Base-by-base conservation (phyloP, 441 rosid species). In the Theobroma grandiflorum region DNA sequence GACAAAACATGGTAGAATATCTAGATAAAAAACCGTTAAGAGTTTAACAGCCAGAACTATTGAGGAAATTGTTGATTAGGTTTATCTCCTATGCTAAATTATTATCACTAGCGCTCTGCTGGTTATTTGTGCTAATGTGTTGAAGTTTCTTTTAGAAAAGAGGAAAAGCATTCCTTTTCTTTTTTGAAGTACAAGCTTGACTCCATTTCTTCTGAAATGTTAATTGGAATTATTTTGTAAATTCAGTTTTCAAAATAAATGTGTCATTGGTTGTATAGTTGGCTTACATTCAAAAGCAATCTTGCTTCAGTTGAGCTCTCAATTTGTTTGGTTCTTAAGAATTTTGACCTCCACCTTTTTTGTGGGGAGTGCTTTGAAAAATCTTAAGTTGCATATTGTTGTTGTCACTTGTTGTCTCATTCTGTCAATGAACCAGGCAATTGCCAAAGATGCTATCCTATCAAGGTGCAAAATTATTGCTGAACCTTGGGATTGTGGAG, bases 401-500 rank as follows among this genome's bases (percentile, higher is more conserved):
- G 31, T 72, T 37, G 31, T 64, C 47, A 37, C 37, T 76, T 76
- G 18, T 33, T 4, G 4, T 26, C 33, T 62, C 11, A 63, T 76
- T 76, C 35, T 69, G 45, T 78, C 79, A 63, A 71, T 78, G 80
- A 57, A 75, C 76, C 90, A 97, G 98, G 98, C 92, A 50, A 97
- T 94, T 80, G 93, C 98, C 77, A 94, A 94, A 87, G 98, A 94
- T 82, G 88, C 90, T 50, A 78, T 82, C 75, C 85, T 97, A 65
- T 92, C 98, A 65, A 88, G 95, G 88, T 95, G 97, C 87, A 97
- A 95, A 88, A 88, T 97, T 73, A 95, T 95, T 86, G 88, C 98
- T 31, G 98, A 97, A 87, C 99, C 98, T 82, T 97, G 98, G 98
- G 98, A 95, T 82, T 97, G 98, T 89, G 95, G 95, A 73, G 98